Conservation (phyloP, 108 stramenopile species). For the Bacterosira constricta region DNA sequence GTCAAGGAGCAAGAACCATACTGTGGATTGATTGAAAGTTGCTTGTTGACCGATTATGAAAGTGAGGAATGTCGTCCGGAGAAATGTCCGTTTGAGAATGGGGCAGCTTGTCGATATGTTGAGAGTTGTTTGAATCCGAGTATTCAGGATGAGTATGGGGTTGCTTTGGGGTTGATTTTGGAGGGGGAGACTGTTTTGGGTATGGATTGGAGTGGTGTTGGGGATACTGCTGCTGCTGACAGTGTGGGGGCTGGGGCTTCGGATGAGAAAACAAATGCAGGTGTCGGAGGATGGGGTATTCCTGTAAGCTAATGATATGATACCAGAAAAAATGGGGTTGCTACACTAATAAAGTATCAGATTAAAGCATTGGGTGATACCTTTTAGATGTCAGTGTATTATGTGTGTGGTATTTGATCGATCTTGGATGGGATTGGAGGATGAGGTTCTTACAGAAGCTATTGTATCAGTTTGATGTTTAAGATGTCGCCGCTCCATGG, state of each 20-base stretch:
- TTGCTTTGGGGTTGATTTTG: conserved; percentile 45
- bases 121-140: conserved; percentile 48
- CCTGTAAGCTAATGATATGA: conserved; percentile 10
- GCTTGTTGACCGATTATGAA: conserved; percentile 50
- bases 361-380: too few species aligned
- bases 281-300: conserved; percentile 35
- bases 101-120: conserved; percentile 63
- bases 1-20: conserved; percentile 61
- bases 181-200: conserved; percentile 39
- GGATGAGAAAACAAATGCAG: background rate
- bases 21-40: conserved; percentile 64
- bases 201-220: conserved; percentile 14
- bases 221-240: background rate
- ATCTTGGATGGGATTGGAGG: too few species aligned
- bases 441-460: too few species aligned
- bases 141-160: conserved; percentile 48
- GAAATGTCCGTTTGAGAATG: conserved; percentile 69
- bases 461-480: too few species aligned
- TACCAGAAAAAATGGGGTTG: too few species aligned
- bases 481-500: too few species aligned
- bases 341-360: too few species aligned
- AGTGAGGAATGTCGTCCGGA: conserved; percentile 61
- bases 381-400: too few species aligned
- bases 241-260: background rate
- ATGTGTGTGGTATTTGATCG: too few species aligned